Conservation (phyloP, 495 filamentous ascomycete genomes). For the Hyaloscypha bicolor region DNA sequence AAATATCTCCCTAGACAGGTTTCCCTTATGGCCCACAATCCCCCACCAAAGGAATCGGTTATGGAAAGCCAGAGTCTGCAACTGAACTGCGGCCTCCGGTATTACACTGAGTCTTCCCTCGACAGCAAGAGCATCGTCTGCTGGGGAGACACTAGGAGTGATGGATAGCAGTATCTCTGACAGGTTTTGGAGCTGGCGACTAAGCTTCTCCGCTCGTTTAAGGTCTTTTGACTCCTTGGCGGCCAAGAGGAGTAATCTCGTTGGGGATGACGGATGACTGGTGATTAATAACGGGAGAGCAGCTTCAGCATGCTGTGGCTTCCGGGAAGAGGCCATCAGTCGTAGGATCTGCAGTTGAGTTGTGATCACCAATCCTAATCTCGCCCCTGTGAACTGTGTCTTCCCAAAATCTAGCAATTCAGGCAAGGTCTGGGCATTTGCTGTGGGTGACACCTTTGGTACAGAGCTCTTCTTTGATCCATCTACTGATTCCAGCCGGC, state of each 20-base stretch:
- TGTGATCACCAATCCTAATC: conserved; percentile 50
- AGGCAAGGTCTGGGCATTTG: conserved; percentile 50
- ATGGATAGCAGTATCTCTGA: conserved; percentile 69
- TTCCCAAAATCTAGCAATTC: conserved; percentile 64
- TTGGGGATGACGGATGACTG: conserved; percentile 61
- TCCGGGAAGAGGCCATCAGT: conserved; percentile 50
- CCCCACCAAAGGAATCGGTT: conserved; percentile 71
- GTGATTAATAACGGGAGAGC: conserved; percentile 44
- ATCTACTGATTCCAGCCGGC: conserved; percentile 52
- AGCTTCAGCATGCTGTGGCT: conserved; percentile 53
- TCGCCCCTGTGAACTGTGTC: conserved; percentile 39
- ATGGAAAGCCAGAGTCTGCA: conserved; percentile 71
- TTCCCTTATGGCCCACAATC: conserved; percentile 65
- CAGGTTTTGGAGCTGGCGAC: conserved; percentile 69
- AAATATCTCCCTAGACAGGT: conserved; percentile 69
- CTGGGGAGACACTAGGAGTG: conserved; percentile 55
- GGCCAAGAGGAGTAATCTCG: conserved; percentile 58
- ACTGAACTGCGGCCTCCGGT: conserved; percentile 58
- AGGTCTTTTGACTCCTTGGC: conserved; percentile 49
- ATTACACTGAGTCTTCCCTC: conserved; percentile 55
- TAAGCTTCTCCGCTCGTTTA: conserved; percentile 57
- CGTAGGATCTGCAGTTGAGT: conserved; percentile 56
- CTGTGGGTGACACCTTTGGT: conserved; percentile 33
- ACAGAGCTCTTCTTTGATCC: conserved; percentile 32
- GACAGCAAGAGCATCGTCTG: conserved; percentile 50